A percentile compares a stretch with the other conserved stretches of the same genome.
Evolutionary conservation across 257 asterid genomes (phyloP).

Genomic region (Jacaranda mimosifolia): DNA sequence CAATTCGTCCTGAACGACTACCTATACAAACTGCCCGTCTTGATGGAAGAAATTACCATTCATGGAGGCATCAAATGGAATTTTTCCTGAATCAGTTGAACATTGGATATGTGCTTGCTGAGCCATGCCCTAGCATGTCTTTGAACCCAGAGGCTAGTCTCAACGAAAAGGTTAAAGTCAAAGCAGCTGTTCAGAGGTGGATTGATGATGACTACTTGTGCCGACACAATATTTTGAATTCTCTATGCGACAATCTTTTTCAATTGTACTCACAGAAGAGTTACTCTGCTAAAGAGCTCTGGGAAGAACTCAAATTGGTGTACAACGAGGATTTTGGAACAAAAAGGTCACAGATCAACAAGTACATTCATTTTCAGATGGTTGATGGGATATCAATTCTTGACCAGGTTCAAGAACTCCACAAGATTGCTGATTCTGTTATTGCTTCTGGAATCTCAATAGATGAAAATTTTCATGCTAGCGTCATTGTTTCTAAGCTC

Average conservation of each 20-base stretch:
- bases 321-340: slow-evolving; percentile 74
- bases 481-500: slow-evolving; percentile 72
- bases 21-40: slow-evolving; percentile 69
- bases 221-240: slow-evolving; percentile 64
- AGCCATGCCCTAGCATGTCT: slow-evolving; percentile 55
- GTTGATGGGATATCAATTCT: slow-evolving; percentile 63
- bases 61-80: slow-evolving; percentile 75
- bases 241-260: slow-evolving; percentile 66
- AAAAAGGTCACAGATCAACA: slow-evolving; percentile 61
- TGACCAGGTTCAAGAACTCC: slow-evolving; percentile 68
- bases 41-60: slow-evolving; percentile 65
- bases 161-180: slow-evolving; percentile 48
- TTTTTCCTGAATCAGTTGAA: slow-evolving; percentile 60
- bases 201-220: slow-evolving; percentile 64
- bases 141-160: slow-evolving; percentile 36
- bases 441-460: slow-evolving; percentile 63
- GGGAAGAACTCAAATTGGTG: slow-evolving; percentile 67
- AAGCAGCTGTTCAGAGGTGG: slow-evolving; percentile 56
- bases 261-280: slow-evolving; percentile 55
- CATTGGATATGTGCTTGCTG: slow-evolving; percentile 61
- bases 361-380: slow-evolving; percentile 70
- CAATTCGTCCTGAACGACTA: slow-evolving; percentile 33
- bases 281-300: slow-evolving; percentile 66
- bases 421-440: slow-evolving; percentile 56
- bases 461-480: slow-evolving; percentile 65